These are phyloP conservation scores for Solanum lycopersicoides DNA, from an alignment of 257 asterid species.

Conservation along the genomic window DNA sequence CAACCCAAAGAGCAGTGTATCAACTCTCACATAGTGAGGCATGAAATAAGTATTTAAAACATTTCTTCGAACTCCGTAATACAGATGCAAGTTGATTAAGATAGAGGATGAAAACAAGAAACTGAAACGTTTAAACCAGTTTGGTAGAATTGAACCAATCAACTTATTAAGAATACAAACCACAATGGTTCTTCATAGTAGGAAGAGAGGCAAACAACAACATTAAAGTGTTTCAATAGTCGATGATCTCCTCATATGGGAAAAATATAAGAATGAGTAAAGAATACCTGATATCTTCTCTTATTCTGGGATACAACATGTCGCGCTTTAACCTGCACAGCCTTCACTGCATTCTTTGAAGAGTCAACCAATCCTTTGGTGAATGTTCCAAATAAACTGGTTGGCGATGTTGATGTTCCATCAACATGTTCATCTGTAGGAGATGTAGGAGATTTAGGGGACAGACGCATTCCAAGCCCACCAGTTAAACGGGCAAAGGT, in stretches of 20 bases:
- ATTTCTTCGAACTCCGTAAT: neutral
- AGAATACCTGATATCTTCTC: conserved; percentile 84
- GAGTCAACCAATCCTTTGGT: conserved; percentile 91
- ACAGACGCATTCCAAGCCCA: conserved; percentile 66
- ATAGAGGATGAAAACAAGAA: neutral
- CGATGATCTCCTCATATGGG: neutral
- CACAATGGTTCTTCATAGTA: neutral
- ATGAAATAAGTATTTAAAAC: neutral
- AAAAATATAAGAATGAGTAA: neutral
- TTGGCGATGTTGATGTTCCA: conserved; percentile 49
- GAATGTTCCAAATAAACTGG: conserved; percentile 75
- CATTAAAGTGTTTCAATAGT: neutral
- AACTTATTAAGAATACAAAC: neutral
- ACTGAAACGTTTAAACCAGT: neutral
- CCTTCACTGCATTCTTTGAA: conserved; percentile 91
- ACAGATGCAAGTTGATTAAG: neutral
- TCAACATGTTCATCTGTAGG: conserved; percentile 56
- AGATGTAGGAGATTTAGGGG: conserved; percentile 77
- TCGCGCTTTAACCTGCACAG: conserved; percentile 96
- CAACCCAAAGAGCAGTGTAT: neutral
- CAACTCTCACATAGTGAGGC: neutral
- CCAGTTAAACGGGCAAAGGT: conserved; percentile 64
- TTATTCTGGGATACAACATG: conserved; percentile 97
- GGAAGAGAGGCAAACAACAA: neutral
- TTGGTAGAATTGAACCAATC: neutral